Evolutionary conservation across 805 yeast species (phyloP).

Genomic region (Metschnikowia henanensis): DNA sequence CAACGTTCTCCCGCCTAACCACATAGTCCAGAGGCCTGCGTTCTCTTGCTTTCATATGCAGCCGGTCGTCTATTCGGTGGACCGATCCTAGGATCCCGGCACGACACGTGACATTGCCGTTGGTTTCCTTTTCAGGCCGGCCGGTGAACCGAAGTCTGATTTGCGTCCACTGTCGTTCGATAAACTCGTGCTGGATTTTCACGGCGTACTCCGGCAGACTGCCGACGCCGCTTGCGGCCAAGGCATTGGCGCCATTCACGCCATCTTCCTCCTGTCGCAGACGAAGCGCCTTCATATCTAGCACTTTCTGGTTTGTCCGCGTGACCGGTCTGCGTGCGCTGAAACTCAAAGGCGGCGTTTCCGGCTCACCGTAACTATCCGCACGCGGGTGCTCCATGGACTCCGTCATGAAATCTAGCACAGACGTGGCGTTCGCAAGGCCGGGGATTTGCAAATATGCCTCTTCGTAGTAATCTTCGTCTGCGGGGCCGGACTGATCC

Average conservation of each 20-base stretch:
- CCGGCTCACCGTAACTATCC: background rate
- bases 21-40: background rate
- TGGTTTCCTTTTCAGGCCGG: background rate
- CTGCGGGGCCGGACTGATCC: no score
- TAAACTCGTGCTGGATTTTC: conserved; percentile 38
- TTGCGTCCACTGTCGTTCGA: conserved; percentile 36
- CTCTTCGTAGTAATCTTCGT: conserved; percentile 5
- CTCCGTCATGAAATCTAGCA: conserved; percentile 11
- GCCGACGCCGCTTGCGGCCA: background rate
- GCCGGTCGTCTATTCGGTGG: background rate
- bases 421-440: conserved; percentile 6
- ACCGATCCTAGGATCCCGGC: conserved; percentile 11
- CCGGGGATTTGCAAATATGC: conserved; percentile 5
- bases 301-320: conserved; percentile 35
- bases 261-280: background rate
- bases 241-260: background rate
- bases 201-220: conserved; percentile 22
- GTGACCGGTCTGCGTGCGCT: conserved; percentile 14
- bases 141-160: conserved; percentile 35
- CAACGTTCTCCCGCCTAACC: conserved; percentile 5
- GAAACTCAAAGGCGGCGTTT: background rate
- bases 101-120: background rate
- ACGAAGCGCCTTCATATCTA: conserved; percentile 34
- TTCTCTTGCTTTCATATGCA: background rate
- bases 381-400: background rate